phyloP scores from a whole-genome alignment of 164 flowering plant genomes.

The Aristolochia contorta region DNA sequence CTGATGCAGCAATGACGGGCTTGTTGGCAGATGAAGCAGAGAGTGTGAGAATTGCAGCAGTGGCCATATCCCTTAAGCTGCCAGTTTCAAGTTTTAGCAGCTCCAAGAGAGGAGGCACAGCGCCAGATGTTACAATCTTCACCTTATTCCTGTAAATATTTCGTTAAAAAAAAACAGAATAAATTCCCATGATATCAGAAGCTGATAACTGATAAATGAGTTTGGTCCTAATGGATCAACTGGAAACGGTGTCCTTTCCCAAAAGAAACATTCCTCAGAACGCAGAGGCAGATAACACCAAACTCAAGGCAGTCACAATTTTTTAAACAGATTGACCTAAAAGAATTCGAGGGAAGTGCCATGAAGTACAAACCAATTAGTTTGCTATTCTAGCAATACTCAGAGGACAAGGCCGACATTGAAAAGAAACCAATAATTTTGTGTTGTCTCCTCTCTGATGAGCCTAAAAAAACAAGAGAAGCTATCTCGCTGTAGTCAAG shows the following conservation, averaged over 20 bases:
- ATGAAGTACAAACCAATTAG: too few relatives aligned
- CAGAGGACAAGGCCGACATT: too few relatives aligned
- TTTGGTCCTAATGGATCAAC: not conserved
- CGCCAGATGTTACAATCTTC: constrained; percentile 55
- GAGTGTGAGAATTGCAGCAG: constrained; percentile 67
- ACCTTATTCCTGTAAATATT: constrained; percentile 55
- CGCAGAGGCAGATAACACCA: not conserved
- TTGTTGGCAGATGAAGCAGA: constrained; percentile 60
- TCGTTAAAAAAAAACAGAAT: not conserved
- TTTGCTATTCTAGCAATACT: too few relatives aligned
- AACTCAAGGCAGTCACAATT: not conserved
- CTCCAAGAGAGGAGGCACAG: constrained; percentile 56
- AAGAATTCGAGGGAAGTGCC: too few relatives aligned
- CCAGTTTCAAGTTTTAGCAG: constrained; percentile 44
- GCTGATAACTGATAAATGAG: not conserved
- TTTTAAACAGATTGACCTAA: too few relatives aligned
- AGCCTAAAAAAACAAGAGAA: too few relatives aligned
- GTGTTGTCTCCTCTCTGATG: too few relatives aligned
- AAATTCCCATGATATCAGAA: not conserved
- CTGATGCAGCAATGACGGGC: constrained; percentile 44
- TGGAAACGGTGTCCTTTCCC: not conserved
- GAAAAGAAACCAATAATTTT: too few relatives aligned
- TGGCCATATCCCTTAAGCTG: constrained; percentile 51
- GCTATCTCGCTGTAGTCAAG: too few relatives aligned
- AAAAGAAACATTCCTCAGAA: not conserved